Conservation (phyloP, 176 grass and related monocot genomes). For the Zoysia japonica region DNA sequence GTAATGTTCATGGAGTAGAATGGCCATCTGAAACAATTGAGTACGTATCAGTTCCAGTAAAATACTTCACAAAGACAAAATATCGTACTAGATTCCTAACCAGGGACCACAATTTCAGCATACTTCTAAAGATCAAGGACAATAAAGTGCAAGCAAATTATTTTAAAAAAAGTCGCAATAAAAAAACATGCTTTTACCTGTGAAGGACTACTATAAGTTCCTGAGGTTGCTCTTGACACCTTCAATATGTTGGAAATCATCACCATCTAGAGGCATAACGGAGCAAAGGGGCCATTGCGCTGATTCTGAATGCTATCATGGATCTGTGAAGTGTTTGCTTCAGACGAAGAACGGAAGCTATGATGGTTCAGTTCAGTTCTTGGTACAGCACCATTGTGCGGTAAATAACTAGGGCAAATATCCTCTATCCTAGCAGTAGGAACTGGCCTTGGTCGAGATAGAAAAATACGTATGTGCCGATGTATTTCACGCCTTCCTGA, state of each 20-base stretch:
- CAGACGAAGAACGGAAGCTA: conserved; percentile 21
- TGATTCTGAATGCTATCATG: conserved; percentile 41
- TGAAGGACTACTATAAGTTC: conserved; percentile 33
- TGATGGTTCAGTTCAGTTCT: conserved; percentile 30
- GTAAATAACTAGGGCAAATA: neutral
- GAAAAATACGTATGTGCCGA: conserved; percentile 53
- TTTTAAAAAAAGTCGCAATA: neutral
- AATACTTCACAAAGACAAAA: conserved; percentile 16
- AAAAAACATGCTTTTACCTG: conserved; percentile 49
- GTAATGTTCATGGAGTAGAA: conserved; percentile 34
- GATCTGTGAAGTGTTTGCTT: conserved; percentile 38
- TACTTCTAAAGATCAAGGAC: neutral
- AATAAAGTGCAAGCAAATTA: conserved; percentile 19
- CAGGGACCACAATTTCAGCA: conserved; percentile 24
- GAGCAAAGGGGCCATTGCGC: conserved; percentile 42
- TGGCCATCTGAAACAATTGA: conserved; percentile 47
- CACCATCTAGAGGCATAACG: conserved; percentile 46
- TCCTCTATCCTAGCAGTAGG: neutral
- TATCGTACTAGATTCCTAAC: neutral
- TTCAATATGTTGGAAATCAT: conserved; percentile 52
- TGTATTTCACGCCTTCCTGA: conserved; percentile 59
- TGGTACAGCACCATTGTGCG: conserved; percentile 3
- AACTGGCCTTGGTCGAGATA: conserved; percentile 38
- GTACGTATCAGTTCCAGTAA: conserved; percentile 38
- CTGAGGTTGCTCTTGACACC: conserved; percentile 57